phyloP scores from a whole-genome alignment of 2,329 filamentous ascomycete genomes.

The Microdochium bolleyi region DNA sequence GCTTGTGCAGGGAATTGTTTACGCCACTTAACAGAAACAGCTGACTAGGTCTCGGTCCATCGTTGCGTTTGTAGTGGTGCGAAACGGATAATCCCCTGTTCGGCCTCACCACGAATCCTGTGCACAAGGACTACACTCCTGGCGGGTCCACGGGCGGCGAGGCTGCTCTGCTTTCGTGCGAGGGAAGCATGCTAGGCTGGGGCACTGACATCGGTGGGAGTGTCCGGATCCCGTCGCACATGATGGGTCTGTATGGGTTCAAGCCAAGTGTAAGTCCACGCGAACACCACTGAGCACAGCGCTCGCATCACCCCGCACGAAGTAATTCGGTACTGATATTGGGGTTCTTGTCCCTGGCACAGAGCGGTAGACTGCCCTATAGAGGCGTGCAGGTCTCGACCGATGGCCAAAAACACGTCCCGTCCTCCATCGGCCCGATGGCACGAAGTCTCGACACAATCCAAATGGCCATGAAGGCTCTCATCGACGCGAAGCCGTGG shows the following conservation, averaged over 20 bases:
- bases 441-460: conserved; percentile 42
- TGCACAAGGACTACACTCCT: conserved; percentile 30
- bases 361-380: conserved; percentile 52
- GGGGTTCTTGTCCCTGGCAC: neutral
- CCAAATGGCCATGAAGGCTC: conserved; percentile 34
- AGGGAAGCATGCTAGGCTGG: conserved; percentile 31
- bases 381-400: conserved; percentile 51
- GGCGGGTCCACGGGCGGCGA: conserved; percentile 19
- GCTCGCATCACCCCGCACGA: neutral
- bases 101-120: conserved; percentile 38
- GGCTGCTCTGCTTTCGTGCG: conserved; percentile 12
- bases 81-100: conserved; percentile 45
- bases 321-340: too few relatives aligned
- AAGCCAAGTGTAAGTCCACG: conserved; percentile 34
- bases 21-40: too few relatives aligned
- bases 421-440: conserved; percentile 55
- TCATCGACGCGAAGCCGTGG: conserved; percentile 43
- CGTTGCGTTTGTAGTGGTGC: conserved; percentile 29
- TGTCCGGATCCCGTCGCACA: conserved; percentile 36
- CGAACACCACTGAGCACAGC: neutral
- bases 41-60: neutral
- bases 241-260: conserved; percentile 39
- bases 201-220: conserved; percentile 46
- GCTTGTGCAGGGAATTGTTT: too few relatives aligned
- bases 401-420: conserved; percentile 57